Conservation (phyloP, 306 rosid species). For the Cucurbita maxima region DNA sequence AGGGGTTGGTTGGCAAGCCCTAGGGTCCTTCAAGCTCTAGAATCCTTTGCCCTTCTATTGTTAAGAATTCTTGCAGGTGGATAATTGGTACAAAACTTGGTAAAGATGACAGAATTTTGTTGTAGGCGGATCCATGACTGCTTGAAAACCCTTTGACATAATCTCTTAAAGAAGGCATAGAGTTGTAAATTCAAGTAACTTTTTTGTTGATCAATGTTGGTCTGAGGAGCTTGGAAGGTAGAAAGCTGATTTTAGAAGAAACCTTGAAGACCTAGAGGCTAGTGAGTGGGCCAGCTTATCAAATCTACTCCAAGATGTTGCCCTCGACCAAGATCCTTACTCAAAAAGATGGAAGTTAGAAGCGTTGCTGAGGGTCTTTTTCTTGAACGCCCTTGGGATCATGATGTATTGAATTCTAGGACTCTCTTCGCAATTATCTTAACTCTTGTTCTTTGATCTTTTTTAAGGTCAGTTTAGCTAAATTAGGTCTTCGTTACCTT, state of each 20-base stretch:
- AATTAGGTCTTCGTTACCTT: background rate
- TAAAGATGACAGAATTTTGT: too few species aligned
- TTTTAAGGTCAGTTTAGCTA: background rate
- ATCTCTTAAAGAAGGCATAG: background rate
- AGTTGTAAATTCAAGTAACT: background rate
- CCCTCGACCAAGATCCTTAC: background rate
- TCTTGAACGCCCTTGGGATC: background rate
- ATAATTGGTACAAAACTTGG: too few species aligned
- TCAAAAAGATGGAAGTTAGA: background rate
- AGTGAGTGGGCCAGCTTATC: background rate
- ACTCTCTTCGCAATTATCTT: background rate
- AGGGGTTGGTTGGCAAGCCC: too few species aligned
- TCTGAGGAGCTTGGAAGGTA: background rate
- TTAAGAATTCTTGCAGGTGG: too few species aligned
- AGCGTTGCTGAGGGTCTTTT: background rate
- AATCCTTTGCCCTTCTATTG: too few species aligned
- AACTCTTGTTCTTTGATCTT: background rate
- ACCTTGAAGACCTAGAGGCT: background rate
- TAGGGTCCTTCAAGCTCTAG: too few species aligned
- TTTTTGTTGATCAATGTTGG: background rate
- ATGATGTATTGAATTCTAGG: background rate
- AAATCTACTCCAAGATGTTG: background rate
- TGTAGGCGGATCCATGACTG: too few species aligned
- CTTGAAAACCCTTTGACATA: too few species aligned
- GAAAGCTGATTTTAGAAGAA: background rate